Base-by-base conservation (phyloP, 2,329 filamentous ascomycete species). In the Byssochlamys sp. region DNA sequence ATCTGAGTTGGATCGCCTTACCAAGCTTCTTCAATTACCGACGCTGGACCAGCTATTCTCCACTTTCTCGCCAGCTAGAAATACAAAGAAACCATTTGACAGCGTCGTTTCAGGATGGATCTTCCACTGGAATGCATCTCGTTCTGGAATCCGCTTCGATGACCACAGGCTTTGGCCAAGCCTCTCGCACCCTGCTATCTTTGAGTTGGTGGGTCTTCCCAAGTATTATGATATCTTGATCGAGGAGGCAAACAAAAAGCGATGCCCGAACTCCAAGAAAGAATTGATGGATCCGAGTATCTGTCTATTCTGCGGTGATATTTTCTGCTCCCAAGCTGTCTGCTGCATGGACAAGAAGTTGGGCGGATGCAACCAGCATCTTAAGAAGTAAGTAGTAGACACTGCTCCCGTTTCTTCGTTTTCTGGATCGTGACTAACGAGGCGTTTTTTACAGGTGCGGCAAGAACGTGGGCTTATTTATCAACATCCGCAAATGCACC, bases 401-500 rank as follows among this genome's bases (percentile, higher is more conserved):
- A 27, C 26, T 33, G 39, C 14, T 35, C 4, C 33, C 27, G 27
- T 53, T 39, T 55, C 39, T 33, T 10, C 24, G 25, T 31, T 27
- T 12, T 54, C 7, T 26, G 14, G 24, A 33, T 3, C 24, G 27
- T 50, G 39, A 51, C 62, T 64, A 61, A 65, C 58, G n/a, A 50
- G 61, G 55, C 58, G 33, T 55, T 51, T 58, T 53, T 55, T 51
- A 53, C 62, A 95, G 90, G 66, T 97, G 92, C 72, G 91, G 94
- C 69, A 84, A 86, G 61, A 91, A 90, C 65, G 85, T 95, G 53
- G 94, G 94, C n/a, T 78, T 96, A 33, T 97, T 95, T 77, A 87
- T 99, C 72, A 96, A 95, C 72, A 92, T 99, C 65, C 88, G 94
- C 64, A 97, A 97, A 77, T 97, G 95, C 76, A 90, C 88, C 64